phyloP scores from a whole-genome alignment of 2,329 filamentous ascomycete genomes.

The Thielaviopsis populi region DNA sequence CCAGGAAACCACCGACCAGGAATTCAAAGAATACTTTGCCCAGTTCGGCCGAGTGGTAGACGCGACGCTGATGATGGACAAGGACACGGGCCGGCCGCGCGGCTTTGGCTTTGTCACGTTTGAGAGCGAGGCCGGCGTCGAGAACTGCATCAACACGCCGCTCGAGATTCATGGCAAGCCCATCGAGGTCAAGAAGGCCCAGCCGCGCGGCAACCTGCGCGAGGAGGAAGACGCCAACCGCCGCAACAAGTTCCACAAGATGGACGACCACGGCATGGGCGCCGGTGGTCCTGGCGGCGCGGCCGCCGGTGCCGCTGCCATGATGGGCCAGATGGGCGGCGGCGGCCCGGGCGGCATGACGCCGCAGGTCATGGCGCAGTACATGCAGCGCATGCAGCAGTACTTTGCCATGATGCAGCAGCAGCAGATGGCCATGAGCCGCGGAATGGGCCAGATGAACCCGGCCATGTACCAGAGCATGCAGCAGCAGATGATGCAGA shows the following conservation, averaged over 20 bases:
- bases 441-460: constrained; percentile 36
- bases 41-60: constrained; percentile 94
- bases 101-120: constrained; percentile 98
- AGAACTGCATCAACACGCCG: constrained; percentile 69
- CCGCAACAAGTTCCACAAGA: constrained; percentile 46
- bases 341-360: constrained; percentile 56
- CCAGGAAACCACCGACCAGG: constrained; percentile 89
- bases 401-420: constrained; percentile 94
- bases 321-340: constrained; percentile 66
- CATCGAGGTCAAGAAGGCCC: constrained; percentile 96
- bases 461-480: constrained; percentile 60
- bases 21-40: constrained; percentile 93
- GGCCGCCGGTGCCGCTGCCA: constrained; percentile 39
- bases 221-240: constrained; percentile 68
- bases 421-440: constrained; percentile 57
- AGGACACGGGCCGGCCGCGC: constrained; percentile 90
- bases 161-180: constrained; percentile 90
- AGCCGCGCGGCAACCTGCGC: constrained; percentile 83
- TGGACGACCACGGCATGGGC: constrained; percentile 28
- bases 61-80: constrained; percentile 99
- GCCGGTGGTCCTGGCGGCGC: constrained; percentile 15
- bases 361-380: constrained; percentile 94
- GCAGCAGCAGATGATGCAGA: constrained; percentile 62
- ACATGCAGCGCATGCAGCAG: constrained; percentile 97
- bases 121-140: constrained; percentile 87